These are phyloP conservation scores for Plectranthus barbatus DNA, from an alignment of 257 asterid species.

Conservation along the genomic window DNA sequence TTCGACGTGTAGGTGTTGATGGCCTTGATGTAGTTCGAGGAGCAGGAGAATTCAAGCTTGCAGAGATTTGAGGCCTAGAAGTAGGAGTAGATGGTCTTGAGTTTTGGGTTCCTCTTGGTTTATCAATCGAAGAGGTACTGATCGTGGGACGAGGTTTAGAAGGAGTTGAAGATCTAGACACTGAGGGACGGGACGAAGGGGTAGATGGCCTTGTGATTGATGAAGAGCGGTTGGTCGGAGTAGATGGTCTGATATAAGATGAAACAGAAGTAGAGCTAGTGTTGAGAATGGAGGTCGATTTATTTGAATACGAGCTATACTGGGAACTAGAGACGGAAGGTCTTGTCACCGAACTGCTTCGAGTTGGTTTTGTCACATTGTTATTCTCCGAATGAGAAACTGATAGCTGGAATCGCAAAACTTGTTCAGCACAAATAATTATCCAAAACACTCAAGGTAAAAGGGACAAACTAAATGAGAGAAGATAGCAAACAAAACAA, in stretches of 20 bases:
- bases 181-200: slow-evolving; percentile 60
- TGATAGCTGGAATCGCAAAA: slow-evolving; percentile 59
- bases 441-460: neutral
- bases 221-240: slow-evolving; percentile 76
- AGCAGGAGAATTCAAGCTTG: slow-evolving; percentile 44
- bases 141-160: slow-evolving; percentile 54
- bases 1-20: slow-evolving; percentile 92
- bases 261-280: slow-evolving; percentile 96
- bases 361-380: slow-evolving; percentile 54
- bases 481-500: neutral
- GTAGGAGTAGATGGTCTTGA: slow-evolving; percentile 98
- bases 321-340: slow-evolving; percentile 70
- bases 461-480: neutral
- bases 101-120: slow-evolving; percentile 63
- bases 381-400: slow-evolving; percentile 79
- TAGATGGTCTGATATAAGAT: slow-evolving; percentile 87
- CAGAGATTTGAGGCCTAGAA: slow-evolving; percentile 68
- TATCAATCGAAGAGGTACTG: slow-evolving; percentile 48
- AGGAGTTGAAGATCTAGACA: slow-evolving; percentile 86
- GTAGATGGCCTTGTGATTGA: slow-evolving; percentile 75
- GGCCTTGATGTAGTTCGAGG: slow-evolving; percentile 72
- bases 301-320: slow-evolving; percentile 56
- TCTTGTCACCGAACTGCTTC: slow-evolving; percentile 86
- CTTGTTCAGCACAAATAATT: neutral
- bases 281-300: slow-evolving; percentile 65